Percentiles rank a stretch among this genome's conserved stretches.
These are phyloP conservation scores for Coemansia umbellata DNA, from an alignment of 192 early-diverging fungal species.

Conservation along the genomic window DNA sequence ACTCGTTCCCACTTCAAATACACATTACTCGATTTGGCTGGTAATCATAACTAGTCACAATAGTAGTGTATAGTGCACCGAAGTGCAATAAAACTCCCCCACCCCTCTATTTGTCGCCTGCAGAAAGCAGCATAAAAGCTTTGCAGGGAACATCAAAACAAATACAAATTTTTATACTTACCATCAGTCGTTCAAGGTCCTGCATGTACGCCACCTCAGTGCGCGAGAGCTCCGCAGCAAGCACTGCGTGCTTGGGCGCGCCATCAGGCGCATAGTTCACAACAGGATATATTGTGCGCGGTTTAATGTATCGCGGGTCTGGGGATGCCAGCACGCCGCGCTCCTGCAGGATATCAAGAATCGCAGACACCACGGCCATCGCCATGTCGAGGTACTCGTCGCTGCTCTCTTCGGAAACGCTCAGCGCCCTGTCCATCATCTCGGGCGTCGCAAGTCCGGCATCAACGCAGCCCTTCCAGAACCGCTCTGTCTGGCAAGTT, in stretches of 20 bases:
- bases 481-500: conserved; percentile 29
- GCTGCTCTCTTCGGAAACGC: conserved; percentile 4
- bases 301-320: conserved; percentile 34
- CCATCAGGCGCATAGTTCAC: conserved; percentile 4
- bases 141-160: background rate
- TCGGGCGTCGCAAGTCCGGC: conserved; percentile 17
- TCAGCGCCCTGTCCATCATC: background rate
- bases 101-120: no score
- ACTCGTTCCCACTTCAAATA: no score
- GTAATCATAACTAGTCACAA: no score
- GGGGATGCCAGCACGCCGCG: conserved; percentile 12
- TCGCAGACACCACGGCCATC: conserved; percentile 15
- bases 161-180: conserved; percentile 4
- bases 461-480: conserved; percentile 41
- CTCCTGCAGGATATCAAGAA: conserved; percentile 32
- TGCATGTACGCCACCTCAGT: conserved; percentile 50
- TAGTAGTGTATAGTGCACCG: background rate
- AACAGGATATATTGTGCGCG: conserved; percentile 35
- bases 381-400: conserved; percentile 26
- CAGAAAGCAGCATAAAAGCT: no score
- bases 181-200: conserved; percentile 40
- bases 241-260: conserved; percentile 18
- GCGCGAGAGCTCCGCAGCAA: conserved; percentile 36
- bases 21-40: no score
- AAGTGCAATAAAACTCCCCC: no score